These are phyloP conservation scores for Ogataea saltuana DNA, from an alignment of 805 yeast species.

Conservation along the genomic window DNA sequence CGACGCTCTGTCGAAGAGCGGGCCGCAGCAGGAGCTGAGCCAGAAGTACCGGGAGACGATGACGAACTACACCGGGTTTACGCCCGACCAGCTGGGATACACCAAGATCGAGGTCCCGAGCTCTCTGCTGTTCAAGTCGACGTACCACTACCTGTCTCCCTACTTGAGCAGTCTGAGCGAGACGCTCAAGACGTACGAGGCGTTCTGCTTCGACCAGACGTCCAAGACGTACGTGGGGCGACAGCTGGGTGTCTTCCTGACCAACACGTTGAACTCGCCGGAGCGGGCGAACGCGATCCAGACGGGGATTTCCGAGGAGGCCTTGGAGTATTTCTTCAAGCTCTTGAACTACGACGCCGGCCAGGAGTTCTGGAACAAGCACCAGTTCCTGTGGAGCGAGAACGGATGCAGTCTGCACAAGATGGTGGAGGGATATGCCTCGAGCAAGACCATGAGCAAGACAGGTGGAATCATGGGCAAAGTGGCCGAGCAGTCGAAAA, in stretches of 20 bases:
- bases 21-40: conserved; percentile 48
- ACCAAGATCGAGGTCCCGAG: conserved; percentile 41
- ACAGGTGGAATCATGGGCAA: conserved; percentile 49
- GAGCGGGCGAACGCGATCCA: conserved; percentile 51
- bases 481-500: conserved; percentile 38
- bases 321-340: conserved; percentile 46
- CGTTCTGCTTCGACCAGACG: conserved; percentile 43
- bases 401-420: conserved; percentile 44
- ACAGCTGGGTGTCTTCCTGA: conserved; percentile 52
- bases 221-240: conserved; percentile 41
- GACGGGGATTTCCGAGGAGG: conserved; percentile 48
- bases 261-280: conserved; percentile 51
- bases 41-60: conserved; percentile 36
- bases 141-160: conserved; percentile 24
- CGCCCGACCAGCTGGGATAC: conserved; percentile 26
- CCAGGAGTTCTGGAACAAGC: conserved; percentile 37
- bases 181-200: conserved; percentile 46
- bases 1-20: conserved; percentile 45
- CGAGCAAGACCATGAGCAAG: conserved; percentile 42
- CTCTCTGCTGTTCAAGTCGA: conserved; percentile 37
- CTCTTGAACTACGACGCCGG: conserved; percentile 39
- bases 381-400: conserved; percentile 49
- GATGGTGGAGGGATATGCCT: conserved; percentile 41
- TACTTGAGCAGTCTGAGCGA: conserved; percentile 26
- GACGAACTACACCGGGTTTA: conserved; percentile 16